These are phyloP conservation scores for Phytophthora kernoviae DNA, from an alignment of 352 stramenopile species.

Conservation along the genomic window DNA sequence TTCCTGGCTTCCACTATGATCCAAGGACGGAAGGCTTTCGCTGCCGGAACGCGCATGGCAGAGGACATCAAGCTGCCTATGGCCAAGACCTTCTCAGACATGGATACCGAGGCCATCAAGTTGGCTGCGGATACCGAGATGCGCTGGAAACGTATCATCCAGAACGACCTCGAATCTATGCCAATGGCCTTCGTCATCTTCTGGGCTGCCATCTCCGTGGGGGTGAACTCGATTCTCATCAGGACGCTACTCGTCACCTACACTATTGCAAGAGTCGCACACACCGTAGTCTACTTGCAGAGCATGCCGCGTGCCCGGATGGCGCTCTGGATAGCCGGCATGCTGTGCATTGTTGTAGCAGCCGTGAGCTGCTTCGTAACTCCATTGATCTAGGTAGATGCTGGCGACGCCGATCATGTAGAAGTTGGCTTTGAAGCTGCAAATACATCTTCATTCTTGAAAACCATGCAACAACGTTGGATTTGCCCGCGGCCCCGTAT, in stretches of 20 bases:
- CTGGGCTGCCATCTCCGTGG: slow-evolving; percentile 40
- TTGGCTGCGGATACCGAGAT: slow-evolving; percentile 34
- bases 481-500: background rate
- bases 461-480: slow-evolving; percentile 6
- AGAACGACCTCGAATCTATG: slow-evolving; percentile 70
- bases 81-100: slow-evolving; percentile 32
- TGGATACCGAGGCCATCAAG: slow-evolving; percentile 28
- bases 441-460: slow-evolving; percentile 11
- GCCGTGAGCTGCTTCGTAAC: slow-evolving; percentile 17
- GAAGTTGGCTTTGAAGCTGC: slow-evolving; percentile 4
- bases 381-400: slow-evolving; percentile 9
- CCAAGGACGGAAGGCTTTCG: slow-evolving; percentile 51
- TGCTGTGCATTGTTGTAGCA: slow-evolving; percentile 28
- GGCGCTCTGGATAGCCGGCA: slow-evolving; percentile 33
- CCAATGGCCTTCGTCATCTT: slow-evolving; percentile 60
- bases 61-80: slow-evolving; percentile 50
- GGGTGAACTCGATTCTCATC: slow-evolving; percentile 37
- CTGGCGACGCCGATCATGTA: background rate
- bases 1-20: slow-evolving; percentile 57
- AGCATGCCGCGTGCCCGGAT: slow-evolving; percentile 32
- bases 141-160: slow-evolving; percentile 62
- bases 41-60: slow-evolving; percentile 45
- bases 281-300: slow-evolving; percentile 54
- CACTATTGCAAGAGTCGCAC: slow-evolving; percentile 42
- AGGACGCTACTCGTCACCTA: slow-evolving; percentile 39